phyloP scores from a whole-genome alignment of 768 basidiomycete species.

The Galerina sulciceps region DNA sequence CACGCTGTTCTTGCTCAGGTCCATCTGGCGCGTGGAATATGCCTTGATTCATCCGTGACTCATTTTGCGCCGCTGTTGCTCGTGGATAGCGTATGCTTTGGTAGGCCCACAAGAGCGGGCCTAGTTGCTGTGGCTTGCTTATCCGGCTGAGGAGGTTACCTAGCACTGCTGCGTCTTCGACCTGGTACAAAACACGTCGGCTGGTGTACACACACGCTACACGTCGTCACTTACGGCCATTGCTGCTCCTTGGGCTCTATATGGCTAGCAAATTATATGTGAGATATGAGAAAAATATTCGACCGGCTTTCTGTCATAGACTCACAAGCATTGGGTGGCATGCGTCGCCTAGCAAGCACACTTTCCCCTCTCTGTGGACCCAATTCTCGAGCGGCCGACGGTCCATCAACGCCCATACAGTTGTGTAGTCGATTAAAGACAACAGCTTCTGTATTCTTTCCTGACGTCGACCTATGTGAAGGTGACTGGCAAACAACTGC shows the following conservation, averaged over 20 bases:
- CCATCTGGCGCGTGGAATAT: slow-evolving; percentile 64
- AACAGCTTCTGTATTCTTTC: slow-evolving; percentile 49
- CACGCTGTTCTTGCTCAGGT: slow-evolving; percentile 52
- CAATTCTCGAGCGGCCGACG: slow-evolving; percentile 49
- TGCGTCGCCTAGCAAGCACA: slow-evolving; percentile 54
- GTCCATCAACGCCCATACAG: slow-evolving; percentile 54
- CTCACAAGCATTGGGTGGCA: slow-evolving; percentile 47
- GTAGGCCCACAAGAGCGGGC: slow-evolving; percentile 52
- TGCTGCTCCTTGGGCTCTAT: slow-evolving; percentile 56
- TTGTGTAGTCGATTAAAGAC: slow-evolving; percentile 43
- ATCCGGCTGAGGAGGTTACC: slow-evolving; percentile 55
- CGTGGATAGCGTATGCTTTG: slow-evolving; percentile 54
- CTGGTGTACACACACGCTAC: background rate
- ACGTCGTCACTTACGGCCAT: slow-evolving; percentile 39
- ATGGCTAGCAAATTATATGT: slow-evolving; percentile 38
- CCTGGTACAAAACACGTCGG: background rate
- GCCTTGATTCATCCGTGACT: slow-evolving; percentile 52
- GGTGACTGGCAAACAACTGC: background rate
- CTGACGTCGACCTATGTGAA: background rate
- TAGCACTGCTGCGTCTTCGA: slow-evolving; percentile 40
- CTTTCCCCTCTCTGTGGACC: slow-evolving; percentile 46
- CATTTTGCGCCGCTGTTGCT: slow-evolving; percentile 50
- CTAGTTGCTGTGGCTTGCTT: slow-evolving; percentile 41
- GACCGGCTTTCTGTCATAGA: background rate
- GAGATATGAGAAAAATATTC: background rate